These are phyloP conservation scores for Epichloe typhina DNA, from an alignment of 2,329 filamentous ascomycete genomes.

Conservation along the genomic window DNA sequence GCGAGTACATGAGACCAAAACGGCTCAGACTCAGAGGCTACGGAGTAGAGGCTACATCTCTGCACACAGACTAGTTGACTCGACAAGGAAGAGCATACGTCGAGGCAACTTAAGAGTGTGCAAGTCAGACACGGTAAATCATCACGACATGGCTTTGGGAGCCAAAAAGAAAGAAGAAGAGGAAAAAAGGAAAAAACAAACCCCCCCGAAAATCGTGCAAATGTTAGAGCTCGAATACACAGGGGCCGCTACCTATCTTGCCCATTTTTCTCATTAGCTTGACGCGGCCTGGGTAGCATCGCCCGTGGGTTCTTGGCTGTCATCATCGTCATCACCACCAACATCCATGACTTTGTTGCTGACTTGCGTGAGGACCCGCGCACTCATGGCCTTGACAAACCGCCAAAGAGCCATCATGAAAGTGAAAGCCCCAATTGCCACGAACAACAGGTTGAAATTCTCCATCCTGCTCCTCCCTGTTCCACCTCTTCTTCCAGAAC, in stretches of 20 bases:
- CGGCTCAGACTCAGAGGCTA: conserved; percentile 30
- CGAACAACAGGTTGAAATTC: conserved; percentile 65
- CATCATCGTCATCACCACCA: conserved; percentile 43
- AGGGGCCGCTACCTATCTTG: neutral
- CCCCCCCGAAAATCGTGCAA: neutral
- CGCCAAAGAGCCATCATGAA: conserved; percentile 80
- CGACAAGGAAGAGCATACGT: conserved; percentile 57
- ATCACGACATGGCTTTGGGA: conserved; percentile 1
- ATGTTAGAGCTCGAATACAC: neutral
- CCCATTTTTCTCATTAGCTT: conserved; percentile 1
- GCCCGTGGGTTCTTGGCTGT: conserved; percentile 16
- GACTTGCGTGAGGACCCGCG: conserved; percentile 58
- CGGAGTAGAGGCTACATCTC: conserved; percentile 46
- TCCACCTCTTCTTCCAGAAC: conserved; percentile 37
- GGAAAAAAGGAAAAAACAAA: neutral
- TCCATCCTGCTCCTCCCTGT: conserved; percentile 68
- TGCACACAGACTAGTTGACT: conserved; percentile 97
- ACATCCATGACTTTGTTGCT: conserved; percentile 76
- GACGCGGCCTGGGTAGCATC: neutral
- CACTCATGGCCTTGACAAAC: conserved; percentile 60
- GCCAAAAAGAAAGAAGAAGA: neutral
- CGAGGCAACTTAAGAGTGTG: conserved; percentile 98
- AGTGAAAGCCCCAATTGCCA: conserved; percentile 67
- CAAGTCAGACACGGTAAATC: conserved; percentile 26
- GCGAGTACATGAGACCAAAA: conserved; percentile 32